Conservation (phyloP, 805 yeast genomes). For the Metschnikowia amazonensis region DNA sequence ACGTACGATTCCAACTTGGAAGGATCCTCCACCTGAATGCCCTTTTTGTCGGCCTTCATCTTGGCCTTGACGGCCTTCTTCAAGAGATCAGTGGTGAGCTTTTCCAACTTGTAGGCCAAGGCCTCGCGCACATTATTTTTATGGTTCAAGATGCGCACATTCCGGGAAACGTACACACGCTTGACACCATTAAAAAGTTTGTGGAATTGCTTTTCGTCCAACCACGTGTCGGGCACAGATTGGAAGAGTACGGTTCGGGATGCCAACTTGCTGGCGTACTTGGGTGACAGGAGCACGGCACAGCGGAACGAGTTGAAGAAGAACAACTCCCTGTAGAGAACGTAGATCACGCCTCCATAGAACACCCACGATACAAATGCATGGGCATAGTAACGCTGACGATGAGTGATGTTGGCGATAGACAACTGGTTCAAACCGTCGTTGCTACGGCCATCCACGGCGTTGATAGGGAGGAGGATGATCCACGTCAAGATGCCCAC, state of each 20-base stretch:
- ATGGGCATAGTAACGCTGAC: conserved; percentile 77
- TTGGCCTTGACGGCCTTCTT: conserved; percentile 60
- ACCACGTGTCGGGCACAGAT: conserved; percentile 70
- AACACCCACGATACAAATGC: conserved; percentile 76
- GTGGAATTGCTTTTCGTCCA: conserved; percentile 68
- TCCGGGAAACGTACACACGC: conserved; percentile 76
- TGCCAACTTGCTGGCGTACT: conserved; percentile 67
- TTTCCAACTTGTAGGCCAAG: conserved; percentile 62
- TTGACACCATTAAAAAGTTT: conserved; percentile 80
- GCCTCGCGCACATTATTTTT: conserved; percentile 57
- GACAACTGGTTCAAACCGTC: conserved; percentile 73
- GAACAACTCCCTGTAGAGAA: conserved; percentile 77
- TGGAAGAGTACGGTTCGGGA: conserved; percentile 83
- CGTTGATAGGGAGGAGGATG: conserved; percentile 80
- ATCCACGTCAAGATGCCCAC: conserved; percentile 52
- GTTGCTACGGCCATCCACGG: conserved; percentile 57
- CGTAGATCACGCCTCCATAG: conserved; percentile 64
- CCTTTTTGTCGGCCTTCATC: conserved; percentile 65
- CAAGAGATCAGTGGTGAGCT: conserved; percentile 56
- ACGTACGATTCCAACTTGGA: conserved; percentile 54
- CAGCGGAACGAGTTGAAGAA: conserved; percentile 73
- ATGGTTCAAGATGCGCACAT: conserved; percentile 49
- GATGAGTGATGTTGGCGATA: conserved; percentile 65
- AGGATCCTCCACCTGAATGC: conserved; percentile 23
- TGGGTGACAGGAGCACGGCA: conserved; percentile 76